These are phyloP conservation scores for Rhizopogon vulgaris DNA, from an alignment of 768 basidiomycete genomes.

Conservation along the genomic window DNA sequence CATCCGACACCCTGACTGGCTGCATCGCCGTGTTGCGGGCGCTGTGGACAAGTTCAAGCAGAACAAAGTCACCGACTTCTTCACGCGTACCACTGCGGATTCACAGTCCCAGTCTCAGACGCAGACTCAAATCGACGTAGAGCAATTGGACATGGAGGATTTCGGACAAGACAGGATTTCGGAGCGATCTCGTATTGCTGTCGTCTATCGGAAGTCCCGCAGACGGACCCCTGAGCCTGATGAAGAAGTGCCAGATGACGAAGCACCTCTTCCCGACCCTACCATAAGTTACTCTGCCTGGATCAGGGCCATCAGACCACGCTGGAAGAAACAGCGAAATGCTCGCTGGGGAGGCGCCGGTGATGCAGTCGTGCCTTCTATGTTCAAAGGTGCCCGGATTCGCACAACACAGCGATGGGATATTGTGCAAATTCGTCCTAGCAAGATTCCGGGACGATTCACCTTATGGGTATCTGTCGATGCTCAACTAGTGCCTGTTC, in stretches of 20 bases:
- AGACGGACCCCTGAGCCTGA: constrained; percentile 38
- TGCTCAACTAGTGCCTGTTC: constrained; percentile 68
- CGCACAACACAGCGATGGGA: constrained; percentile 79
- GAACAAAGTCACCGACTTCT: constrained; percentile 96
- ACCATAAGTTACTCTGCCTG: constrained; percentile 64
- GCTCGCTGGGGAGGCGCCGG: constrained; percentile 37
- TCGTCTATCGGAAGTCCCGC: constrained; percentile 46
- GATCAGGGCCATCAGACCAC: constrained; percentile 68
- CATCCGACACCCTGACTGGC: constrained; percentile 95
- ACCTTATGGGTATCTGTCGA: constrained; percentile 85
- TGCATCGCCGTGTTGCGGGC: constrained; percentile 83
- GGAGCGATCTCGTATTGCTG: constrained; percentile 39
- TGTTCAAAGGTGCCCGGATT: constrained; percentile 62
- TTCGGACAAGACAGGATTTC: constrained; percentile 23
- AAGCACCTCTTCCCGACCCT: constrained; percentile 55
- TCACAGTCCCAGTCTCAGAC: constrained; percentile 8
- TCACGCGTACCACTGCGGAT: constrained; percentile 29
- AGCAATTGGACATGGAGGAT: constrained; percentile 60
- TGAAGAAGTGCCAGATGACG: constrained; percentile 17
- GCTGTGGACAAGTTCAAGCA: constrained; percentile 96
- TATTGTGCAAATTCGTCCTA: constrained; percentile 82
- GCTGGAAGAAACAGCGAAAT: constrained; percentile 65
- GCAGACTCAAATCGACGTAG: constrained; percentile 8
- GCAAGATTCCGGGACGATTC: constrained; percentile 73
- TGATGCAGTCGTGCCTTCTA: constrained; percentile 51